Evolutionary conservation across 2,329 filamentous ascomycete species (phyloP).

Genomic region (Fusarium guadeloupense): DNA sequence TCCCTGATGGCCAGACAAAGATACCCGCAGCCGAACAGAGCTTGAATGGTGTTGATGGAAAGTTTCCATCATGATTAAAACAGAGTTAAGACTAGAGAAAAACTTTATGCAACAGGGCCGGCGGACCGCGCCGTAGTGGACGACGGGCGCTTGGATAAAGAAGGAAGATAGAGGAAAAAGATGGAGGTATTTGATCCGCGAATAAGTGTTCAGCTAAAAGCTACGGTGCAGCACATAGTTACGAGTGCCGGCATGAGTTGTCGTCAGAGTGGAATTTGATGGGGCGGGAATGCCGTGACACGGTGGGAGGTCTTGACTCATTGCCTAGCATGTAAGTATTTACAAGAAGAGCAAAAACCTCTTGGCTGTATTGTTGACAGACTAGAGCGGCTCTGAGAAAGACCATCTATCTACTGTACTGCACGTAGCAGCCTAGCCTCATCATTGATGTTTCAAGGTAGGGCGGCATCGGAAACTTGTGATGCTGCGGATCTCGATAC

Average conservation of each 20-base stretch:
- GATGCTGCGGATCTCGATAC: slow-evolving; percentile 6
- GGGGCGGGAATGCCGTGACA: slow-evolving; percentile 34
- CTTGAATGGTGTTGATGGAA: neutral
- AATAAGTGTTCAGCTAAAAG: neutral
- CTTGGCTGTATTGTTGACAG: neutral
- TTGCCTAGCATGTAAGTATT: neutral
- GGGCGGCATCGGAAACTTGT: neutral
- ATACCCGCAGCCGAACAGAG: neutral
- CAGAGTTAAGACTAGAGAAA: slow-evolving; percentile 2
- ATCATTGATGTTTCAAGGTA: slow-evolving; percentile 15
- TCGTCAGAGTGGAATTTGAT: slow-evolving; percentile 37
- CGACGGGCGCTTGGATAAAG: neutral
- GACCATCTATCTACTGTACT: too few relatives aligned
- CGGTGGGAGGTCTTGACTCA: slow-evolving; percentile 18
- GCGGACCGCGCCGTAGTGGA: slow-evolving; percentile 1
- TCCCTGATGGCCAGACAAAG: neutral
- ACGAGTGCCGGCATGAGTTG: slow-evolving; percentile 35
- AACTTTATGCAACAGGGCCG: neutral
- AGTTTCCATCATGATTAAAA: neutral
- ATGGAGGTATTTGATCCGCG: neutral
- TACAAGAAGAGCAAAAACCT: slow-evolving; percentile 20
- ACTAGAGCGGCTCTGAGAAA: slow-evolving; percentile 4
- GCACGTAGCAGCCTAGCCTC: slow-evolving; percentile 5
- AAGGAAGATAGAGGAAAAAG: neutral
- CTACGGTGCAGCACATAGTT: neutral